Base-by-base conservation (phyloP, 805 yeast species). In the Schwanniomyces sp. region DNA sequence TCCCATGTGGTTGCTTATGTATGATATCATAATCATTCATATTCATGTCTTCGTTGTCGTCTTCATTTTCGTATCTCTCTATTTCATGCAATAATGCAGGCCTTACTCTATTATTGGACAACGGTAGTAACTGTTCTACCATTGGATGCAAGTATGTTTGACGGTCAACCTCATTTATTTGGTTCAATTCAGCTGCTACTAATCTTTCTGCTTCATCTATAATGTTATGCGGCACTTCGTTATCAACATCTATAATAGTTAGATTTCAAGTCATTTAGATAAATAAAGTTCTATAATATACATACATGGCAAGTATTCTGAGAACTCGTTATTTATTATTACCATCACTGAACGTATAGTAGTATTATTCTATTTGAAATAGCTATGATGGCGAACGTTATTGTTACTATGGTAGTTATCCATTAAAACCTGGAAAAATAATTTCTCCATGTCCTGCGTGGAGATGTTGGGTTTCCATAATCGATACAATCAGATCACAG, bases 221-320 rank as follows among this genome's bases (percentile, higher is more conserved):
- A 44, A 76, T 73, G 28, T 66, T 66, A 7, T 67, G 64, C 32
- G 71, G 55, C 18, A 72, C 64, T 9, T 62, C 61, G 4, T 55
- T 60, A 45, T 74, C 79, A 39, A 72, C 55, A 45, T 66, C 72
- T 63, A 42, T 30, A 25, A 14, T 11, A 3, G 27, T 21, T 37
- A 21, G 26, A 37, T 21, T 4, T 11, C 16, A 5, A 7, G 5
- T 7, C 14, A 37, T 21, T 14, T 7, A 2, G 21, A 32, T 6
- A 14, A 7, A 7, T 12, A 12, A 11, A n/a, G 8, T 2, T 32
- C 14, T 5, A 8, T 16, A 32, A 7, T 32, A 32, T 32, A 69
- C 75, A 49, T 70, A 70, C 75, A 68, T 10, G 72, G 73, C 36
- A 75, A 61, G 40, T 71, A 66, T 41, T 75, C 79, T 40, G 69